Base-by-base conservation (phyloP, 2,329 filamentous ascomycete genomes). In the Pseudogymnoascus sp. region DNA sequence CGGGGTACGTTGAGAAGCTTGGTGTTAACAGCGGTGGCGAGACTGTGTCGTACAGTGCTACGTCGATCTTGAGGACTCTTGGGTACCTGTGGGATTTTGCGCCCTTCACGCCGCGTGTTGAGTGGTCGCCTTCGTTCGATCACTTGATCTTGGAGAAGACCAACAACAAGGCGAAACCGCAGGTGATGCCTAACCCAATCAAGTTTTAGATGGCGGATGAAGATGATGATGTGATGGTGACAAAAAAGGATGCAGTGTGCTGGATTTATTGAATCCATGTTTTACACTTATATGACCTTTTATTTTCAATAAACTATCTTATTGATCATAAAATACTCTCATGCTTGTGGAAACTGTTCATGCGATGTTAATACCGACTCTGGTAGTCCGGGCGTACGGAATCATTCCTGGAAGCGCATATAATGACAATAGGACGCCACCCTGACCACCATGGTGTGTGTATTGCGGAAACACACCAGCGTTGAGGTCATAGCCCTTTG, bases 41-140 rank as follows among this genome's bases (percentile, higher is more conserved):
- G 14, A 21, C 5, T 1, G 61, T 63, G 4, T 28, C 61, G 18
- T 79, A 78, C 67, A 74, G 72, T 8, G 75, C 76, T 38, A 76
- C 75, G 4, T 77, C 76, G 0, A 75, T 78, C 46, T 69, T 78
- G 11, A 75, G 75, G 64, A 76, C 73, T 12, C 69, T 78, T n/a
- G 73, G 75, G 23, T 73, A 78, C 59, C 70, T 78, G n/a, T 79
- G 75, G 72, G 73, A 63, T 25, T 63, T 63, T 11, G 28, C 59
- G 36, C 61, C 61, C 12, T 63, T 63, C 28, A 60, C 12, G 10
- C 61, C 61, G 0, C 61, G 61, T 63, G 61, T 63, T 18, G 61
- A 63, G 46, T 60, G 25, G 37, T 46, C 44, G 36, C 44, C 44
- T 21, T 63, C 61, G 25, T 63, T 63, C 14, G 61, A 63, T 16